Base-by-base conservation (phyloP, 495 filamentous ascomycete genomes). In the Niebla homalea region DNA sequence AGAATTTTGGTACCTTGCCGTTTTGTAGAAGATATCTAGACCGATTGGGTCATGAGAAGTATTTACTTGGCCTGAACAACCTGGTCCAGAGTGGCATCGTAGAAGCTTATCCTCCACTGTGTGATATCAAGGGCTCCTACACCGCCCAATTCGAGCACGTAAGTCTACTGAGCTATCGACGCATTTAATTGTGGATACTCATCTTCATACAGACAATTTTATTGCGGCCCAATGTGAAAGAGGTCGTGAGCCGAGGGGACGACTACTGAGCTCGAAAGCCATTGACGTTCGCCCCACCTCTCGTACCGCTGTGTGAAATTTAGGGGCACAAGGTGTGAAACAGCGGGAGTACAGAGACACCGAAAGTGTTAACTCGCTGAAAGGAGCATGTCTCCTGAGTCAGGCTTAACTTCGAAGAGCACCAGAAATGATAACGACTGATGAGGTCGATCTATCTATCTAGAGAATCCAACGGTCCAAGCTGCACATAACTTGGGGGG, bases 11-110 rank as follows among this genome's bases (percentile, higher is more conserved):
- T 15, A 73, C 77, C 2, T 59, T 83, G 48, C 76, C 77, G 8
- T 83, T 79, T 51, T 79, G 71, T 50, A 67, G 79, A 36, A 74
- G 79, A 22, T 81, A 80, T 56, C 69, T 83, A 32, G 79, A 83
- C 54, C 71, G 79, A 26, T 64, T 82, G 45, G 79, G 79, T 0
- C 64, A 80, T 44, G 67, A 78, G 16, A 73, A 77, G 47, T 83
- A 83, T 57, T 56, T 79, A 21, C 68, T 75, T 5, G 79, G 78
- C 7, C 67, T 76, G 63, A 76, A 76, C 40, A 64, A 62, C 29
- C 73, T 79, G 12, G 65, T 76, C 6, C 62, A 64, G 12, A 68
- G 70, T 51, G 77, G 74, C 22, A 66, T 79, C 45, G 70, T 81
- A 12, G 73, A 80, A 49, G 55, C 56, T 2, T 77, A 80, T 55